Percentiles rank a stretch among this genome's conserved stretches.
Evolutionary conservation across 2,329 filamentous ascomycete species (phyloP).

Genomic region (Lasiodiplodia sp.): DNA sequence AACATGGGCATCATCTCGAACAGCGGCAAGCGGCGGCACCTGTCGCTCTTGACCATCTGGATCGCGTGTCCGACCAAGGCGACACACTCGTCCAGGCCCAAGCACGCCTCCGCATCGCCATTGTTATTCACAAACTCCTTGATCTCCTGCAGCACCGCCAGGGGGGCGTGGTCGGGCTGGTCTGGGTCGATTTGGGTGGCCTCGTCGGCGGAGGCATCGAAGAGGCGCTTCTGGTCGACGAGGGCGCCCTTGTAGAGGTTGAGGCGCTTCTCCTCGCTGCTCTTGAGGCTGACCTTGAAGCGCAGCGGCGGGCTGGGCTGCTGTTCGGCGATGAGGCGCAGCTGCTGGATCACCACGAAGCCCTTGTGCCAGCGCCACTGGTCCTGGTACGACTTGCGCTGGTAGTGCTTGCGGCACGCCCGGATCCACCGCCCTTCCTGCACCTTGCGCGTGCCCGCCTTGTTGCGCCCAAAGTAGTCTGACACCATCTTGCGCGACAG

Average conservation of each 20-base stretch:
- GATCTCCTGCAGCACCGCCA: slow-evolving; percentile 44
- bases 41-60: background rate
- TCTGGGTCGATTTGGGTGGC: slow-evolving; percentile 31
- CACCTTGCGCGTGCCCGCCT: slow-evolving; percentile 42
- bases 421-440: slow-evolving; percentile 41
- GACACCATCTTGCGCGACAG: slow-evolving; percentile 50
- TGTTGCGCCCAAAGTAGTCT: slow-evolving; percentile 51
- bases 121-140: slow-evolving; percentile 30
- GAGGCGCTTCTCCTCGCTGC: slow-evolving; percentile 44
- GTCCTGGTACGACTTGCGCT: slow-evolving; percentile 49
- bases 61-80: slow-evolving; percentile 31
- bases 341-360: slow-evolving; percentile 43
- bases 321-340: slow-evolving; percentile 42
- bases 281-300: slow-evolving; percentile 45
- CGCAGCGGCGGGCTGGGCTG: slow-evolving; percentile 38
- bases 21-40: slow-evolving; percentile 4
- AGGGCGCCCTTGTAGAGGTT: slow-evolving; percentile 39
- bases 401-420: slow-evolving; percentile 50
- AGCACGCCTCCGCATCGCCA: slow-evolving; percentile 35
- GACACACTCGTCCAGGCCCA: slow-evolving; percentile 33
- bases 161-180: slow-evolving; percentile 44
- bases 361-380: slow-evolving; percentile 46
- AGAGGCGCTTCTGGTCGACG: slow-evolving; percentile 34
- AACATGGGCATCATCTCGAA: slow-evolving; percentile 28
- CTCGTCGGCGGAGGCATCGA: slow-evolving; percentile 31